phyloP scores from a whole-genome alignment of 148 eudicot species.

The Heliosperma pusillum region DNA sequence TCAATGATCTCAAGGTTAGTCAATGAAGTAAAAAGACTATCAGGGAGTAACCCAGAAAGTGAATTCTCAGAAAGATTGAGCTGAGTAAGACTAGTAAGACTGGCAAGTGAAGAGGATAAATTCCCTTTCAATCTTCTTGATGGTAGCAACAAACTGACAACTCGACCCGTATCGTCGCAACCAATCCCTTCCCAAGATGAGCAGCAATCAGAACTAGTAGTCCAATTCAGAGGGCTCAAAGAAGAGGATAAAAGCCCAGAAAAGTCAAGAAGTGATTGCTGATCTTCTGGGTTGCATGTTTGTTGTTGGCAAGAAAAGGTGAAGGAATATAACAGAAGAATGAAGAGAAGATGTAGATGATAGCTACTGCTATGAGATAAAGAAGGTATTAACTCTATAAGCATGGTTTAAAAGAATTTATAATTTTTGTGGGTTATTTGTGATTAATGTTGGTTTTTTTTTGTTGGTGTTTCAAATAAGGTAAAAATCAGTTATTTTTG shows the following conservation, averaged over 20 bases:
- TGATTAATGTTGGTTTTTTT: constrained; percentile 24
- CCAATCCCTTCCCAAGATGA: constrained; percentile 63
- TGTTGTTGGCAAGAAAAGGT: constrained; percentile 34
- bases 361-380: constrained; percentile 17
- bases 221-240: constrained; percentile 49
- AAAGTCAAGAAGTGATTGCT: constrained; percentile 46
- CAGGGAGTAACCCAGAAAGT: constrained; percentile 59
- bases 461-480: constrained; percentile 18
- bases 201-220: constrained; percentile 52
- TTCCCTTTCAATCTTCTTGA: constrained; percentile 44
- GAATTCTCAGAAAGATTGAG: constrained; percentile 63
- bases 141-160: constrained; percentile 46
- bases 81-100: constrained; percentile 45
- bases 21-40: constrained; percentile 50
- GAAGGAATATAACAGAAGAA: constrained; percentile 31
- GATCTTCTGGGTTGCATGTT: constrained; percentile 47
- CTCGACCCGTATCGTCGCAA: constrained; percentile 47
- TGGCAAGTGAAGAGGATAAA: constrained; percentile 40
- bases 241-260: constrained; percentile 30
- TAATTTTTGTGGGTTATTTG: constrained; percentile 12
- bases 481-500: constrained; percentile 24
- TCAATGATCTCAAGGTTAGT: constrained; percentile 48
- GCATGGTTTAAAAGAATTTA: constrained; percentile 36
- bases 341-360: constrained; percentile 24
- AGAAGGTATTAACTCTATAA: constrained; percentile 33